These are phyloP conservation scores for Fonsecaea pedrosoi DNA, from an alignment of 2,329 filamentous ascomycete species.

Conservation along the genomic window DNA sequence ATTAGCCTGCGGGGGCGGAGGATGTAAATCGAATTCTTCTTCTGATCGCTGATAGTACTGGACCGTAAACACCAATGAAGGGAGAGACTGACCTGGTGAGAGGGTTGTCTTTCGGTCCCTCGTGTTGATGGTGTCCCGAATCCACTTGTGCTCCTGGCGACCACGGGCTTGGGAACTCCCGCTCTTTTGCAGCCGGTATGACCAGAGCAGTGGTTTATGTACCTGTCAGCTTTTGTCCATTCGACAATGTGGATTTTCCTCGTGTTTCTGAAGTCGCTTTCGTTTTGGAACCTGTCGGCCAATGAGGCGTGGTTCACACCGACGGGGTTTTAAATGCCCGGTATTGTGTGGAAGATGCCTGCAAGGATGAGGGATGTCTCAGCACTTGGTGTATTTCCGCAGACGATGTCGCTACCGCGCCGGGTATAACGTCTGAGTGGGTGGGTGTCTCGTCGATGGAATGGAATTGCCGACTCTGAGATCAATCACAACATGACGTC, in stretches of 20 bases:
- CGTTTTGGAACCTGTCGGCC: not conserved
- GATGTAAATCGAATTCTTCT: not conserved
- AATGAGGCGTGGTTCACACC: not conserved
- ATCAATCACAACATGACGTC: not conserved
- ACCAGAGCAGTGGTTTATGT: not conserved
- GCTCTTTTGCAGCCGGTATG: constrained; percentile 2
- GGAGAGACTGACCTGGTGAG: constrained; percentile 9
- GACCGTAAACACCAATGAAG: not conserved
- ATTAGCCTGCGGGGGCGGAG: constrained; percentile 6
- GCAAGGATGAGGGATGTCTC: not conserved
- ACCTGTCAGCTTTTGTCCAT: not conserved
- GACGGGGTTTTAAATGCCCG: not conserved
- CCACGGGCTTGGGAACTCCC: not conserved
- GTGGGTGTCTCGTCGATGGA: not conserved
- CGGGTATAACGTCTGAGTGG: not conserved
- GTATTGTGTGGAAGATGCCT: not conserved
- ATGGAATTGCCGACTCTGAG: not conserved
- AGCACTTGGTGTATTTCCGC: not conserved
- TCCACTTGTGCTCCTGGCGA: not conserved
- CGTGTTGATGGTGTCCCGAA: constrained; percentile 25
- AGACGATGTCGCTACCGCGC: not conserved
- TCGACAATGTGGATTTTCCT: not conserved
- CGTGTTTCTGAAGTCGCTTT: not conserved
- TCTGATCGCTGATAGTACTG: not conserved
- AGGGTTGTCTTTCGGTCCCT: constrained; percentile 5